Percentiles rank a stretch among this genome's conserved stretches.
Evolutionary conservation across 225 moss, liverwort and hornwort species (phyloP).

Genomic region (Sphagnum tenellum): DNA sequence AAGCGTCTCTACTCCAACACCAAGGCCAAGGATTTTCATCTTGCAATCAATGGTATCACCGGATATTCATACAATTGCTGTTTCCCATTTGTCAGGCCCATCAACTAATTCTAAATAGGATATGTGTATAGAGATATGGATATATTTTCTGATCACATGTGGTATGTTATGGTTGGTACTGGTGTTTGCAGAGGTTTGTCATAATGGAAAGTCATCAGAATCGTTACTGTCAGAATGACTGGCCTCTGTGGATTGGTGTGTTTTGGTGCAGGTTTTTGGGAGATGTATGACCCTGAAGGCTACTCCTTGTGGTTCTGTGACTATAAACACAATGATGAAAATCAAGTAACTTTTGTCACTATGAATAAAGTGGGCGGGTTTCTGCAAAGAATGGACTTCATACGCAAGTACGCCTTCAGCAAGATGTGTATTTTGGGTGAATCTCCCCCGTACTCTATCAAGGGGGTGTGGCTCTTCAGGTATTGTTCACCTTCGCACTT

Average conservation of each 20-base stretch:
- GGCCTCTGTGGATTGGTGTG: too few species aligned
- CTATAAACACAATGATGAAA: slow-evolving; percentile 93
- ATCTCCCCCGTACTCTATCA: slow-evolving; percentile 64
- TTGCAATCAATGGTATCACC: slow-evolving; percentile 68
- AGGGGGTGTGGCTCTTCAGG: slow-evolving; percentile 88
- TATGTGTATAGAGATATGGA: too few species aligned
- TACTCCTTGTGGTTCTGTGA: slow-evolving; percentile 94
- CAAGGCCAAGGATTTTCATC: slow-evolving; percentile 74
- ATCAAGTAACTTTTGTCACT: slow-evolving; percentile 66
- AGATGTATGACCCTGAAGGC: slow-evolving; percentile 88
- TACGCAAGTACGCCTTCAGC: slow-evolving; percentile 77
- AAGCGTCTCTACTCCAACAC: slow-evolving; percentile 97
- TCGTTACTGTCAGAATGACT: too few species aligned
- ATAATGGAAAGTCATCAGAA: too few species aligned
- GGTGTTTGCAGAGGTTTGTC: too few species aligned
- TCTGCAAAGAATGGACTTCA: slow-evolving; percentile 85
- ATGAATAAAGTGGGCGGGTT: slow-evolving; percentile 97
- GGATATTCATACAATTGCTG: too few species aligned
- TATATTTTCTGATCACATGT: too few species aligned
- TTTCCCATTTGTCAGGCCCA: too few species aligned
- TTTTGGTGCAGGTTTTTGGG: slow-evolving; percentile 73
- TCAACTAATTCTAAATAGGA: too few species aligned
- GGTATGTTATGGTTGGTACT: too few species aligned
- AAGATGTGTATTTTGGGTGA: slow-evolving; percentile 83
- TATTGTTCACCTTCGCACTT: not conserved